Evolutionary conservation across 441 rosid species (phyloP).

Genomic region (Isatis lusitanica): DNA sequence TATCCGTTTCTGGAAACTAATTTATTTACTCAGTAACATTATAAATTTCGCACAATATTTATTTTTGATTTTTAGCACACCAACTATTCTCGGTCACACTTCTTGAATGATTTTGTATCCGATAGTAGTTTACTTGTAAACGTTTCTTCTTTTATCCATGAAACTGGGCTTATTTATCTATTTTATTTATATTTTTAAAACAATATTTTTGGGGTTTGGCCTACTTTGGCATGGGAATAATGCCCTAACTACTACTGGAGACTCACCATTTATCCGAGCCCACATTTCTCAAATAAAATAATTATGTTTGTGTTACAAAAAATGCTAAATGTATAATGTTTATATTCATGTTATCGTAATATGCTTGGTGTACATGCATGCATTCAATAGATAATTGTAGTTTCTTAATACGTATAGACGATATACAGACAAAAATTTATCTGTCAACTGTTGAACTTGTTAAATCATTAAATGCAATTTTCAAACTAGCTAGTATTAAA

Average conservation of each 20-base stretch:
- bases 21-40: neutral
- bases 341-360: neutral
- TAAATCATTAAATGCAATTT: slow-evolving; percentile 33
- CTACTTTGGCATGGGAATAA: slow-evolving; percentile 37
- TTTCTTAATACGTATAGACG: neutral
- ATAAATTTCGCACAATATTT: neutral
- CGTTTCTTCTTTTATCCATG: neutral
- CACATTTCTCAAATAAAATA: neutral
- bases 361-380: slow-evolving; percentile 24
- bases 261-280: slow-evolving; percentile 23
- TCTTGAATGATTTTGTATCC: neutral
- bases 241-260: slow-evolving; percentile 47
- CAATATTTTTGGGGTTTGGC: slow-evolving; percentile 22
- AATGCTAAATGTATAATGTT: neutral
- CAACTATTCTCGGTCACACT: neutral
- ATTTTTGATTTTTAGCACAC: neutral
- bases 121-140: neutral
- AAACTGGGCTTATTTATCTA: neutral
- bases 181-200: neutral
- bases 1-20: neutral
- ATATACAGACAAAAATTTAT: neutral
- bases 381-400: slow-evolving; percentile 7
- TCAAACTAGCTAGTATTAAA: slow-evolving; percentile 10
- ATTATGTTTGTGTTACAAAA: neutral
- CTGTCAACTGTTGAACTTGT: neutral